These are phyloP conservation scores for Taphrina communis DNA, from an alignment of 1,139 yeast genomes.

Conservation along the genomic window DNA sequence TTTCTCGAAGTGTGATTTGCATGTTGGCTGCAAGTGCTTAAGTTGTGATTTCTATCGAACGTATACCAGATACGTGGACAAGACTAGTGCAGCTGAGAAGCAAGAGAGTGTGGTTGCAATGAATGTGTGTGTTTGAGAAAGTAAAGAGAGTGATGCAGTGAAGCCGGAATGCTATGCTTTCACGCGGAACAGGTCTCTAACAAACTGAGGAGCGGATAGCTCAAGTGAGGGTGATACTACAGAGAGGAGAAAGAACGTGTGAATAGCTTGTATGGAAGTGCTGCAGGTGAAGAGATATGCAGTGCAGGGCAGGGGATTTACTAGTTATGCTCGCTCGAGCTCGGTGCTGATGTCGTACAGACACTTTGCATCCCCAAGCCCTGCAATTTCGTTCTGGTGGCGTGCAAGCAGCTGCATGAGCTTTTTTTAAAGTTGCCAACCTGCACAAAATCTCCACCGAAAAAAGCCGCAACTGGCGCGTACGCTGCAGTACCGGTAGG, in stretches of 20 bases:
- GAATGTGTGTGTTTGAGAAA: not conserved
- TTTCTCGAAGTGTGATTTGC: conserved; percentile 7
- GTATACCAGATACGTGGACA: conserved; percentile 5
- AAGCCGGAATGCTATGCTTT: not conserved
- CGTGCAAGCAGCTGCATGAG: conserved; percentile 13
- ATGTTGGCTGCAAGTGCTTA: not conserved
- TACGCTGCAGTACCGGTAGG: not conserved
- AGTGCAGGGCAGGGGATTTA: no score
- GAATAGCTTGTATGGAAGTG: no score
- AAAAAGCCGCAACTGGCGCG: not conserved
- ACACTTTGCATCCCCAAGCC: not conserved
- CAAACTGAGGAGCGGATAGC: conserved; percentile 10
- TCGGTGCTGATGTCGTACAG: no score
- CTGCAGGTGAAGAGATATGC: no score
- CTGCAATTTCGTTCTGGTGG: conserved; percentile 9
- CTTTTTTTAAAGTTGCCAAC: conserved; percentile 13
- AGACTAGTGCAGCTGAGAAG: not conserved
- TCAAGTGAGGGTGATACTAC: not conserved
- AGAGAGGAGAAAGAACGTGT: not conserved
- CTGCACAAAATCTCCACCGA: not conserved
- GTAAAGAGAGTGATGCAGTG: not conserved
- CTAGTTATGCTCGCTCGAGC: no score
- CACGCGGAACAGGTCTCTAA: not conserved
- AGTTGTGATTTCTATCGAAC: not conserved
- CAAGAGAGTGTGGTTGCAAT: not conserved